Base-by-base conservation (phyloP, 148 eudicot genomes). In the Spergularia bocconei region DNA sequence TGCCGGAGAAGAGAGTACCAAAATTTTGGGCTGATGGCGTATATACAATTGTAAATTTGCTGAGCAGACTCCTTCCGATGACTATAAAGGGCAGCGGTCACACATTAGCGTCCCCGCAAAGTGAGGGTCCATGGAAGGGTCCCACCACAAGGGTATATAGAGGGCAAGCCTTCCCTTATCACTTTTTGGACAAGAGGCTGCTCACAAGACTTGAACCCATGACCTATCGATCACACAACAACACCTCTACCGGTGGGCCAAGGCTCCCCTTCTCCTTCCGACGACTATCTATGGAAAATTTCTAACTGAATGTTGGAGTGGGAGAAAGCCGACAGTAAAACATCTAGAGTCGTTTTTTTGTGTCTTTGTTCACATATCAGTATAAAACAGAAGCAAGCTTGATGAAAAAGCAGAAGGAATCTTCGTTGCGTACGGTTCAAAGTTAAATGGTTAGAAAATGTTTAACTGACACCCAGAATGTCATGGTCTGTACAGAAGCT, bases 1-100 rank as follows among this genome's bases (percentile, higher is more conserved):
- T 69, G 14, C 8, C 1, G 21, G 74, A 70, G 2, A 66, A 56
- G 33, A 53, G 25, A 10, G 6, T 78, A 38, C 75, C 70, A n/a
- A 71, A 70, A 53, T 70, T 71, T 20, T 78, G 75, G 80, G 80
- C 70, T 12, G 75, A 78, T 20, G 80, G 41, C 4, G 75, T 61
- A 6, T 25, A 53, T 47, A 78, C 75, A 3, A 16, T 39, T 4
- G 70, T 78, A 3, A 63, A 57, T 21, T 38, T 73, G 17, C 36
- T 44, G 0, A 79, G 73, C 50, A 60, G 48, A 21, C 13, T 44
- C 48, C 48, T 44, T 44, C 7, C 8, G 48, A 44, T 9, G 36
- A 29, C 36, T 23, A 23, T 23, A 23, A 23, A 23, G 25, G 25
- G 25, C 25, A 23, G 25, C 25, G 25, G 25, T 23, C 1, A 1